Evolutionary conservation across 257 asterid species (phyloP).

Genomic region (Rauvolfia tetraphylla): DNA sequence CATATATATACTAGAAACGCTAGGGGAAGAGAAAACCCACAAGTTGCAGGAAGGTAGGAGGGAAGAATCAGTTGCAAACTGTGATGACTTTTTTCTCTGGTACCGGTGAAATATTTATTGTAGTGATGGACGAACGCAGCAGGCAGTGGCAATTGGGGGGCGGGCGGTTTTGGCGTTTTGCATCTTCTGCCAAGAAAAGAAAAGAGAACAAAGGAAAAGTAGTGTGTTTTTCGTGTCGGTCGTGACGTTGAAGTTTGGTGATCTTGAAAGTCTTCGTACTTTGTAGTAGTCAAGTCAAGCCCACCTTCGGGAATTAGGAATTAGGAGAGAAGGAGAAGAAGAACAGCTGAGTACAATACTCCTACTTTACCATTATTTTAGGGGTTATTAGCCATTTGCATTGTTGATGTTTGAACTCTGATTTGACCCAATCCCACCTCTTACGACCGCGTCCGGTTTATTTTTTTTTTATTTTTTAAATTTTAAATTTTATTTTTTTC

Average conservation of each 20-base stretch:
- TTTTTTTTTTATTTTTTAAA: no score
- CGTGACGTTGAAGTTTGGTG: conserved; percentile 13
- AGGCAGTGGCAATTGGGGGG: neutral
- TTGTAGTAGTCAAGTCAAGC: conserved; percentile 55
- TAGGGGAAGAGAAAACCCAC: neutral
- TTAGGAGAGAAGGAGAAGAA: neutral
- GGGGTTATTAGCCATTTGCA: neutral
- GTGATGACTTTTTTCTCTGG: neutral
- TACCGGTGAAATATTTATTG: neutral
- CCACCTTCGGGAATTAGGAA: conserved; percentile 20
- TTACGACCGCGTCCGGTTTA: no score
- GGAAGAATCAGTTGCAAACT: conserved; percentile 9
- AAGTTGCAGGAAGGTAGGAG: conserved; percentile 25
- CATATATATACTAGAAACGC: neutral
- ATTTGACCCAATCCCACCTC: no score
- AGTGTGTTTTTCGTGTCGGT: conserved; percentile 25
- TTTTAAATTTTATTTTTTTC: no score
- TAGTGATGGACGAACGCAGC: neutral
- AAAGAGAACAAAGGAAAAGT: neutral
- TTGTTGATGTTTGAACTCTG: neutral
- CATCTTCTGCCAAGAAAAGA: neutral
- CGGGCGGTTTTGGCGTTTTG: conserved; percentile 5
- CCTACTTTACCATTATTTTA: neutral
- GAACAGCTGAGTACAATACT: neutral
- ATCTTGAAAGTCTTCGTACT: conserved; percentile 25